Evolutionary conservation across 805 yeast genomes (phyloP), one percentile per base, ranked within the genome.

Genomic region (Lipomyces orientalis): DNA sequence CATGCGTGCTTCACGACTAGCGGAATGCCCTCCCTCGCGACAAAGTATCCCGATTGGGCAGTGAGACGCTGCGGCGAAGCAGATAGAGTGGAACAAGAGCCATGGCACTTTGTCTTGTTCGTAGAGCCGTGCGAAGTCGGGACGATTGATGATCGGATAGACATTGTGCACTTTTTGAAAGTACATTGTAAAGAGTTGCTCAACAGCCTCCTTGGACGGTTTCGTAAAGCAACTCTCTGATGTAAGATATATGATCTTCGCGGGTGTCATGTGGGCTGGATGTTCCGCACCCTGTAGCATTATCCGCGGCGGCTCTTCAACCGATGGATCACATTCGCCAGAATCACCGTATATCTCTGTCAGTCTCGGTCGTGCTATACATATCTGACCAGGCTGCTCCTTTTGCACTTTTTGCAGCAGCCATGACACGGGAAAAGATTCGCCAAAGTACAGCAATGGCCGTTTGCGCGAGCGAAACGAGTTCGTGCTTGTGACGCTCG

Each of bases 1-100:
- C 64, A 54, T 62, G 9, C 70, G 64, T 10, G 73, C 73, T 37
- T 70, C 70, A n/a, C 65, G 64, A 2, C 65, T 54, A 35, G 70
- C 33, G 31, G 57, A 5, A 8, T 33, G n/a, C 12, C 35, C 22
- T 31, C 25, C 34, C 22, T 46, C 65, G 12, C 54, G 58, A 31
- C 60, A 35, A 2, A 66, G 22, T 9, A 66, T 22, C 19, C 34
- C 25, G 16, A 58, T 5, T 16, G 67, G 62, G 34, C 70, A 66
- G 46, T 66, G 55, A 14, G 67, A 46, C 16, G 52, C 66, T 10
- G 67, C 64, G 16, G 62, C 70, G 33, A 66, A 64, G 60, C 68
- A 66, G 2, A 68, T 60, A 2, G 69, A 39, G 43, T 68, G 64
- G 3, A 68, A 49, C 12, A 68, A 58, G 16, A 68, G 54, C 61